Conservation (phyloP, 495 filamentous ascomycete genomes). For the Cercophora sp. region DNA sequence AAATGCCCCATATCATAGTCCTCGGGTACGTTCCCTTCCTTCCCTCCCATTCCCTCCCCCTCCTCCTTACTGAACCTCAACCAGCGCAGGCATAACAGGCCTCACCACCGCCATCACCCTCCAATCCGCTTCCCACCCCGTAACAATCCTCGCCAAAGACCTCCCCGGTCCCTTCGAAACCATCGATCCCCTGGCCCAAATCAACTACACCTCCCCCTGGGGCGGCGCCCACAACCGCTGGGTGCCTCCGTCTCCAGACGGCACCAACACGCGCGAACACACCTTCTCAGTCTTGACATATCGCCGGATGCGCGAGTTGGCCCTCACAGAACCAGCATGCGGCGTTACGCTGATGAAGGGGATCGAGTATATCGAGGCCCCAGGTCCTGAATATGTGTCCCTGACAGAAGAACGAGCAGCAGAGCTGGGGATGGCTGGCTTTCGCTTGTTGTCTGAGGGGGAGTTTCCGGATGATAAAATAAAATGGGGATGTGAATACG, state of each 20-base stretch:
- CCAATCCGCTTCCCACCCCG: slow-evolving; percentile 41
- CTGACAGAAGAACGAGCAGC: slow-evolving; percentile 25
- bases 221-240: slow-evolving; percentile 61
- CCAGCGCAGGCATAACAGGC: slow-evolving; percentile 57
- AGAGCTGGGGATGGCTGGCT: slow-evolving; percentile 41
- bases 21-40: neutral
- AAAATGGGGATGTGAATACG: slow-evolving; percentile 54
- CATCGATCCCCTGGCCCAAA: slow-evolving; percentile 37
- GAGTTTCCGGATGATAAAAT: slow-evolving; percentile 46
- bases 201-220: slow-evolving; percentile 64
- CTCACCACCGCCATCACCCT: slow-evolving; percentile 43
- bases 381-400: slow-evolving; percentile 29
- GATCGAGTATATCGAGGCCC: slow-evolving; percentile 57
- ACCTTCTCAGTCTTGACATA: slow-evolving; percentile 50
- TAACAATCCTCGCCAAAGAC: slow-evolving; percentile 55
- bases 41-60: neutral
- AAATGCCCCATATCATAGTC: neutral
- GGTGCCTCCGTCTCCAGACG: slow-evolving; percentile 36
- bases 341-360: slow-evolving; percentile 53
- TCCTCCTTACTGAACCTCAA: neutral
- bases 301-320: slow-evolving; percentile 43
- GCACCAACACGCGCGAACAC: slow-evolving; percentile 38
- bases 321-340: slow-evolving; percentile 30
- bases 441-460: slow-evolving; percentile 31
- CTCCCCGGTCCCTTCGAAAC: slow-evolving; percentile 47